A percentile compares a stretch with the other conserved stretches of the same genome.
Conservation (phyloP, 2,329 filamentous ascomycete species). For the Phyllosticta capitalensis region DNA sequence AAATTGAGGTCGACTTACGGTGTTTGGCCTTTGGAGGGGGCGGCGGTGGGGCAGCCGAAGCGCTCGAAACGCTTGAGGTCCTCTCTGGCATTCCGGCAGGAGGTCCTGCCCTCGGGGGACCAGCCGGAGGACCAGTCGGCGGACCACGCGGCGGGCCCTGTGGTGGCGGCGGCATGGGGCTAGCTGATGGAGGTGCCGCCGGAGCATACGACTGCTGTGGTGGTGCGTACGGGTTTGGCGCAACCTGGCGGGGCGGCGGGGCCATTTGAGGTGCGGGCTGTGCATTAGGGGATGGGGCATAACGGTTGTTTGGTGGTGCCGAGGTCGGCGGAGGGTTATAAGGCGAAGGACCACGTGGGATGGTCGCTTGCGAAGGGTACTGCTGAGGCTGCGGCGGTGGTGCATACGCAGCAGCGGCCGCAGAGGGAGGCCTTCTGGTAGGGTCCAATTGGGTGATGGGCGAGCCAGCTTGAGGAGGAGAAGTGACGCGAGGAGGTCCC, state of each 20-base stretch:
- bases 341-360: constrained; percentile 69
- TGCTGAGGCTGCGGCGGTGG: constrained; percentile 39
- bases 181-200: constrained; percentile 23
- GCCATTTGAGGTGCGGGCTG: constrained; percentile 37
- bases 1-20: constrained; percentile 42
- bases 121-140: constrained; percentile 23
- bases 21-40: constrained; percentile 44
- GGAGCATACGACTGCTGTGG: constrained; percentile 13
- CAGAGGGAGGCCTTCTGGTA: constrained; percentile 38
- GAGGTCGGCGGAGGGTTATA: constrained; percentile 76
- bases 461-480: constrained; percentile 52
- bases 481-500: constrained; percentile 57
- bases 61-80: constrained; percentile 43
- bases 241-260: constrained; percentile 34
- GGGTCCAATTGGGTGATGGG: constrained; percentile 28
- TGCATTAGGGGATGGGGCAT: constrained; percentile 55
- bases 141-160: constrained; percentile 39
- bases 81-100: constrained; percentile 23
- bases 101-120: constrained; percentile 27
- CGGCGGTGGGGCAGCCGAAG: constrained; percentile 37
- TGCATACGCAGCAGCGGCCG: constrained; percentile 54
- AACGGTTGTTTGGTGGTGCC: constrained; percentile 62
- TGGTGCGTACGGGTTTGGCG: constrained; percentile 36
- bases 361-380: constrained; percentile 45
- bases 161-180: constrained; percentile 30